Evolutionary conservation across 371 early-diverging fungal species (phyloP), one percentile per base, ranked within the genome.

Genomic region (Globomyces sp.): DNA sequence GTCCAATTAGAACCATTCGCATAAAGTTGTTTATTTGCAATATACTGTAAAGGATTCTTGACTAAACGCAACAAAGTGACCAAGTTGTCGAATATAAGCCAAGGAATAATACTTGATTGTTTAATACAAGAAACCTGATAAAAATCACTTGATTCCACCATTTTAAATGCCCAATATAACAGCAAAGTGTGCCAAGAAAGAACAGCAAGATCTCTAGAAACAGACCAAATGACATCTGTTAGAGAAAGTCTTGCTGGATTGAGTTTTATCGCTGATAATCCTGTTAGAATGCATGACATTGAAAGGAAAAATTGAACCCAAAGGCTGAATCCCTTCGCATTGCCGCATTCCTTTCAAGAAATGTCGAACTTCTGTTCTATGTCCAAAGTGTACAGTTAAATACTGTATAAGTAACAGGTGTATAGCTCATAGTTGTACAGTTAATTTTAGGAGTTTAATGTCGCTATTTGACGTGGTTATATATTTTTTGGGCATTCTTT

Each of bases 221-320:
- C 46, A 43, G 41, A 66, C 66, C 46, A 55, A 9, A 58, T 49
- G 4, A 66, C 51, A 40, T 55, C 66, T 5, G 8, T 10, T 36
- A 10, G 13, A 6, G 58, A 43, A 39, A 66, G 39, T n/a, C 41
- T 47, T 34, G 10, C 60, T 41, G 60, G 63, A 6, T 39, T 48
- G 24, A 58, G 59, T 46, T 55, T 66, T 43, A 66, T 11, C 11
- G 66, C 9, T 1, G 58, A 39, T 9, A 66, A 58, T 3, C 53
- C 50, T 10, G 62, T 52, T 8, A 49, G 11, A 11, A 67, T n/a
- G 51, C 61, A 67, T 11, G 67, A 67, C 63, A 67, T 67, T 43
- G 61, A 44, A 13, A 60, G 5, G 45, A 46, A 48, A 50, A 46
- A 58, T 58, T 46, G 58, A 24, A 24, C 24, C 24, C 24, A 24